Evolutionary conservation across 2,329 filamentous ascomycete genomes (phyloP).

Genomic region (Cytospora schulzeri): DNA sequence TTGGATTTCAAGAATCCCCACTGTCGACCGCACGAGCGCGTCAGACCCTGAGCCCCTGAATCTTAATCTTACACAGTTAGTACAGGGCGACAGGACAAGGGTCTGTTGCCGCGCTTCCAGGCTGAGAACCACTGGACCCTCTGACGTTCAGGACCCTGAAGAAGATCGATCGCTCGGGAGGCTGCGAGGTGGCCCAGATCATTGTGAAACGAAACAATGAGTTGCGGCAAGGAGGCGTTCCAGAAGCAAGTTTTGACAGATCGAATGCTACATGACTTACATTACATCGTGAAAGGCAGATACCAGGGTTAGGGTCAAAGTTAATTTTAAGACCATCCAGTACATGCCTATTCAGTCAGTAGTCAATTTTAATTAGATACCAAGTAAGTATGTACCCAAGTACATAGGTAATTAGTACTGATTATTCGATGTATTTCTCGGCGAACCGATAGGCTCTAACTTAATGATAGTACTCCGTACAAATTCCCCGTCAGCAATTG

Average conservation of each 20-base stretch:
- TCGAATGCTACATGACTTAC: no score
- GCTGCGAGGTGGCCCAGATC: slow-evolving; percentile 2
- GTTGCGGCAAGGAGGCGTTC: neutral
- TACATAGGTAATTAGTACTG: neutral
- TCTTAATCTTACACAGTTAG: slow-evolving; percentile 1
- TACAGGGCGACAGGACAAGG: neutral
- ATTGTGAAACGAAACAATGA: slow-evolving; percentile 18
- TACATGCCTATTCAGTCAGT: no score
- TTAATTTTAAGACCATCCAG: neutral
- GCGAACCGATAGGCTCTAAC: neutral
- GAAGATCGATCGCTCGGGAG: slow-evolving; percentile 2
- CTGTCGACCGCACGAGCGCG: slow-evolving; percentile 10
- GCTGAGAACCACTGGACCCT: neutral
- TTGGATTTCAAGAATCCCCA: slow-evolving; percentile 13
- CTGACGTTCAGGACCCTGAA: neutral
- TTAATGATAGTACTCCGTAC: neutral
- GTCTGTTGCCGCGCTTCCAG: neutral
- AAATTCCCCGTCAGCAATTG: neutral
- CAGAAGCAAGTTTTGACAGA: neutral
- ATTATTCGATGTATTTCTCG: neutral
- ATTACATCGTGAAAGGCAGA: no score
- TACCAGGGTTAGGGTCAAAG: neutral
- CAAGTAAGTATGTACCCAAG: no score
- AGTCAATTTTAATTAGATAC: no score
- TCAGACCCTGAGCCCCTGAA: slow-evolving; percentile 12